Percentiles rank a stretch among this genome's conserved stretches.
Conservation (phyloP, 169 alveolate genomes). For the Plasmodium cynomolgi region DNA sequence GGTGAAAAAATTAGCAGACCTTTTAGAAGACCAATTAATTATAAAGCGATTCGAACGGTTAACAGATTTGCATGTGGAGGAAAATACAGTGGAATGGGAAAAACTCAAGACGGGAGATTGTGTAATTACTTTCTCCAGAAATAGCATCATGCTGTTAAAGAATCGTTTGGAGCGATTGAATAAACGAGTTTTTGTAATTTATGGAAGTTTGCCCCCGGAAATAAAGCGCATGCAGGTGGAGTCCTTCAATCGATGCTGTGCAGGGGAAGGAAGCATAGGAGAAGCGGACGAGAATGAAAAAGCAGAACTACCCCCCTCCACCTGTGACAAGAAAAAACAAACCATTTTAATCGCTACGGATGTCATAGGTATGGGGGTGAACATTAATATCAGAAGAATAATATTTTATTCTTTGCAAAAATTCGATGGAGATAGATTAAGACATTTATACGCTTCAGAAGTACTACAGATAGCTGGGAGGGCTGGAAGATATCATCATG, state of each 20-base stretch:
- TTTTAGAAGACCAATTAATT: conserved; percentile 58
- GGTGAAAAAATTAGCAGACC: conserved; percentile 20
- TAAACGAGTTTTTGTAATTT: conserved; percentile 84
- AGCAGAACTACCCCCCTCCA: not conserved
- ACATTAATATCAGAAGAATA: conserved; percentile 89
- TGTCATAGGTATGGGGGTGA: conserved; percentile 96
- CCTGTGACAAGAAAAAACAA: conserved; percentile 77
- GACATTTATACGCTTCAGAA: conserved; percentile 82
- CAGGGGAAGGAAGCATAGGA: not conserved
- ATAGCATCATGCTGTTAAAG: conserved; percentile 79
- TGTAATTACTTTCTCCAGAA: conserved; percentile 89
- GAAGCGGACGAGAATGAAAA: not conserved
- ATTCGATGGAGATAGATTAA: conserved; percentile 79
- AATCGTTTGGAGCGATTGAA: conserved; percentile 75
- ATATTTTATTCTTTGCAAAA: conserved; percentile 88
- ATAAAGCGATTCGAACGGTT: conserved; percentile 76
- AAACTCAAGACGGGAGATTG: conserved; percentile 93
- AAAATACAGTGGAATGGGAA: conserved; percentile 75
- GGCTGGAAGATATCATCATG: conserved; percentile 91
- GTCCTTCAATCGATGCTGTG: conserved; percentile 67
- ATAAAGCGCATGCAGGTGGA: conserved; percentile 83
- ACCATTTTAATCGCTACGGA: conserved; percentile 92
- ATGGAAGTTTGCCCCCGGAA: conserved; percentile 93
- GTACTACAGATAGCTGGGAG: conserved; percentile 93
- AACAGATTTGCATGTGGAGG: conserved; percentile 71